Evolutionary conservation across 805 yeast genomes (phyloP).

Genomic region (Suhomyces faveliae): DNA sequence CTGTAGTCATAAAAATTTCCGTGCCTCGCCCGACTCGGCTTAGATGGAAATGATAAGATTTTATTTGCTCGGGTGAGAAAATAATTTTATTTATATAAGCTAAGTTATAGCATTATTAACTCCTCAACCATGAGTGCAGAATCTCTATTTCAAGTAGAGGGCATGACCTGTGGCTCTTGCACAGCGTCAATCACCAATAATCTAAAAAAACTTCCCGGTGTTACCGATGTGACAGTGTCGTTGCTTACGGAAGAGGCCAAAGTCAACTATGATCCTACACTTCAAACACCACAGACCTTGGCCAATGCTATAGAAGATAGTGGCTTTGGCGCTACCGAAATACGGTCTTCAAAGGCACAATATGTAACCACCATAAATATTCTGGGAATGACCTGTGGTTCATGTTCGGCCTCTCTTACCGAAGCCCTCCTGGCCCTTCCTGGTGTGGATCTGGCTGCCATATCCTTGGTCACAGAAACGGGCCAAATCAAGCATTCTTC

Average conservation of each 20-base stretch:
- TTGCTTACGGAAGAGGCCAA: conserved; percentile 29
- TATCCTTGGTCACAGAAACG: conserved; percentile 74
- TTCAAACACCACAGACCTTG: conserved; percentile 7
- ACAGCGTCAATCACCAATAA: conserved; percentile 23
- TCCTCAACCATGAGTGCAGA: conserved; percentile 3
- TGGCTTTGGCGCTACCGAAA: conserved; percentile 56
- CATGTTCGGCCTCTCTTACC: conserved; percentile 72
- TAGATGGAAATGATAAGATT: conserved; percentile 7
- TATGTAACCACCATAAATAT: conserved; percentile 23
- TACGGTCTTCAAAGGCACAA: background rate
- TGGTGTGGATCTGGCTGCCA: conserved; percentile 56
- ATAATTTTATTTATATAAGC: background rate
- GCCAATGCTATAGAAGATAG: conserved; percentile 32
- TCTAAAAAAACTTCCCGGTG: conserved; percentile 14
- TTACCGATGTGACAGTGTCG: conserved; percentile 19
- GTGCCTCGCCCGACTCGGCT: conserved; percentile 5
- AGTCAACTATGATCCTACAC: conserved; percentile 15
- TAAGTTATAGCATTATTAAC: background rate
- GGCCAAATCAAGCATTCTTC: conserved; percentile 56
- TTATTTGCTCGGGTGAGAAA: background rate
- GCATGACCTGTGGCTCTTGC: conserved; percentile 31
- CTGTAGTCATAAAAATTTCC: background rate
- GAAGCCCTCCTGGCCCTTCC: conserved; percentile 46
- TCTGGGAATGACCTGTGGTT: conserved; percentile 89
- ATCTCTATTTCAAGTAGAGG: conserved; percentile 13